Base-by-base conservation (phyloP, 257 asterid species). In the Salvia hispanica region DNA sequence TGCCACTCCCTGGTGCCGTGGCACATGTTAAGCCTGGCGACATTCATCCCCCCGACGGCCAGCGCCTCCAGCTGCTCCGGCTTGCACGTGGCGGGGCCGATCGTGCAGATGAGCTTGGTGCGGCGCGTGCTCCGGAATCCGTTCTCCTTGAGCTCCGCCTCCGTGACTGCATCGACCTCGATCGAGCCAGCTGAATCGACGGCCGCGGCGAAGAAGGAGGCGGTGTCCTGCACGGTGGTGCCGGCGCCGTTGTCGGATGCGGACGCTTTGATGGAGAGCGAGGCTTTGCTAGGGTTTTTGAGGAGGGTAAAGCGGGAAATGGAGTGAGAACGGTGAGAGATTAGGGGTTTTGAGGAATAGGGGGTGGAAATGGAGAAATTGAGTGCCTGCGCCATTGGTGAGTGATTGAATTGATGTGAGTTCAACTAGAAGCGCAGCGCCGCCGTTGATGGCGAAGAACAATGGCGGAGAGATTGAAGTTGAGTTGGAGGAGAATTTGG, bases 1-100 rank as follows among this genome's bases (percentile, higher is more conserved):
- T 94, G 99, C 99, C 99, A 94, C 78, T 94, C 99, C 64, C 95
- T 80, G 48, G 97, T 91, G 72, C 99, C 99, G 47, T 94, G 99
- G 64, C 99, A 94, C 99, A 94, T 94, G 72, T 94, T 94, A 70
- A 94, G 84, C 82, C 99, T 85, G 2, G 96, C 96, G 58, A 91
- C 96, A 74, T 94, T 91, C 98, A 91, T 88, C 34, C 99, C 99
- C 7, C 95, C 99, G 3, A 83, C 97, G 5, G 99, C 99, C 75
- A 93, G 74, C 45, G 95, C 96, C 83, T 93, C 97, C 76, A 93
- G 79, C 84, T 88, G 88, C 80, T 90, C 95, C 75, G 94, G 86
- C 69, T 81, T 80, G 48, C 97, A 88, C 53, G 95, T 84, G 6
- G 84, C 83, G 1, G 97, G 97, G 2, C 99, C 99, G 48, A 94